Percentiles rank a stretch among this genome's conserved stretches.
Conservation (phyloP, 163 green algal genomes). For the Scenedesmus sp. region DNA sequence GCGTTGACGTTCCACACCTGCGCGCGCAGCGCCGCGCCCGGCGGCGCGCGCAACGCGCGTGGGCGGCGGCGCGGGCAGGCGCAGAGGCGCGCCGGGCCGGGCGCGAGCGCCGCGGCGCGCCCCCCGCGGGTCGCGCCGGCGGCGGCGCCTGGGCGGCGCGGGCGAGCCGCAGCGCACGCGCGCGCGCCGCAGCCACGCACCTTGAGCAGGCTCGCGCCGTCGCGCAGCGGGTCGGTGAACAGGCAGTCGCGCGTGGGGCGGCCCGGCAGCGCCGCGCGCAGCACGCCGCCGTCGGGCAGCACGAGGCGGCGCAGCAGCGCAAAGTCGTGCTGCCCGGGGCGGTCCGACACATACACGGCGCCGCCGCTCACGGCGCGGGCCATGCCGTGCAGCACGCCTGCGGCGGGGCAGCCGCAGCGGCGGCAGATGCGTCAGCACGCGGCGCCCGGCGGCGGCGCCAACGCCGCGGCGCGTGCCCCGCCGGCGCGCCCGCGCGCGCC, state of each 20-base stretch:
- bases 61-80: neutral
- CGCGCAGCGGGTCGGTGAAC: constrained; percentile 84
- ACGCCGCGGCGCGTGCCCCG: neutral
- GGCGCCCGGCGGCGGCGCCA: too few relatives aligned
- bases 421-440: too few relatives aligned
- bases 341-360: constrained; percentile 95
- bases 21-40: neutral
- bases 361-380: constrained; percentile 86
- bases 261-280: constrained; percentile 81
- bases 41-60: too few relatives aligned
- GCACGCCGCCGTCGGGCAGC: constrained; percentile 87
- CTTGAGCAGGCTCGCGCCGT: constrained; percentile 83
- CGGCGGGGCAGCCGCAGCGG: too few relatives aligned
- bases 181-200: constrained; percentile 45
- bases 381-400: constrained; percentile 75
- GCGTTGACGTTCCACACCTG: constrained; percentile 94
- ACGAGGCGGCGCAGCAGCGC: constrained; percentile 85
- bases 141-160: too few relatives aligned
- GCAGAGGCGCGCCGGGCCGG: too few relatives aligned
- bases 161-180: too few relatives aligned
- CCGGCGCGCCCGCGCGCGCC: too few relatives aligned
- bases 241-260: constrained; percentile 91
- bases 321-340: constrained; percentile 93
- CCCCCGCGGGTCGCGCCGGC: too few relatives aligned
- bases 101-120: too few relatives aligned